Percentiles rank a stretch among this genome's conserved stretches.
Conservation (phyloP, 2,329 filamentous ascomycete species). For the Dryadomyces sulphureus region DNA sequence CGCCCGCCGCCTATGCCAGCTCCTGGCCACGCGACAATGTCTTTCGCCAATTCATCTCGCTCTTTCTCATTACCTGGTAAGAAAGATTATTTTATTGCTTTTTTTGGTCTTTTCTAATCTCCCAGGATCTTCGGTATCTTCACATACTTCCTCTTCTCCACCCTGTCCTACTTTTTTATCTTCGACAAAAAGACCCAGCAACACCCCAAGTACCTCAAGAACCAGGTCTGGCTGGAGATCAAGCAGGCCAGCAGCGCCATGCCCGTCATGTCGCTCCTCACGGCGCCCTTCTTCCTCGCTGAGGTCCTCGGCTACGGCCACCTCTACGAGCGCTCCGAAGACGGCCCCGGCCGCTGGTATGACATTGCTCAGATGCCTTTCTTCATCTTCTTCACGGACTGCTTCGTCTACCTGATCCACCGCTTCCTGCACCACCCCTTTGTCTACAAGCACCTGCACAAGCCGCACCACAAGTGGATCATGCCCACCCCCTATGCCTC, state of each 20-base stretch:
- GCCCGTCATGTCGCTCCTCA: constrained; percentile 71
- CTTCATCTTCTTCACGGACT: constrained; percentile 80
- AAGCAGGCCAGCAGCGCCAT: constrained; percentile 61
- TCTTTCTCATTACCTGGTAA: constrained; percentile 81
- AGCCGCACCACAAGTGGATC: constrained; percentile 99
- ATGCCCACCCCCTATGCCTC: constrained; percentile 91
- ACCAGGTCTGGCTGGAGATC: constrained; percentile 81
- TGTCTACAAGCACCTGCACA: constrained; percentile 82
- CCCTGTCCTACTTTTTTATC: constrained; percentile 72
- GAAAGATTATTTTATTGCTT: constrained; percentile 14
- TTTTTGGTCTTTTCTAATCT: background rate
- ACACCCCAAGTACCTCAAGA: constrained; percentile 90
- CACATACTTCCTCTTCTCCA: constrained; percentile 73
- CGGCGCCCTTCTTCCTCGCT: constrained; percentile 63
- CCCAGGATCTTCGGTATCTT: constrained; percentile 72
- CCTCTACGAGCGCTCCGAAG: constrained; percentile 67
- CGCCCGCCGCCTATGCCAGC: constrained; percentile 66
- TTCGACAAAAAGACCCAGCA: constrained; percentile 83
- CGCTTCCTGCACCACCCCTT: constrained; percentile 66
- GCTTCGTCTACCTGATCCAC: constrained; percentile 85
- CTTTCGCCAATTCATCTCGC: constrained; percentile 55
- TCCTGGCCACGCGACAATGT: constrained; percentile 64
- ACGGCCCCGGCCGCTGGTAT: constrained; percentile 67
- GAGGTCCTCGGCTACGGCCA: constrained; percentile 77
- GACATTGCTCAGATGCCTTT: constrained; percentile 73